A percentile compares a stretch with the other conserved stretches of the same genome.
Evolutionary conservation across 148 eudicot genomes (phyloP).

Genomic region (Camellia lanceoleosa): DNA sequence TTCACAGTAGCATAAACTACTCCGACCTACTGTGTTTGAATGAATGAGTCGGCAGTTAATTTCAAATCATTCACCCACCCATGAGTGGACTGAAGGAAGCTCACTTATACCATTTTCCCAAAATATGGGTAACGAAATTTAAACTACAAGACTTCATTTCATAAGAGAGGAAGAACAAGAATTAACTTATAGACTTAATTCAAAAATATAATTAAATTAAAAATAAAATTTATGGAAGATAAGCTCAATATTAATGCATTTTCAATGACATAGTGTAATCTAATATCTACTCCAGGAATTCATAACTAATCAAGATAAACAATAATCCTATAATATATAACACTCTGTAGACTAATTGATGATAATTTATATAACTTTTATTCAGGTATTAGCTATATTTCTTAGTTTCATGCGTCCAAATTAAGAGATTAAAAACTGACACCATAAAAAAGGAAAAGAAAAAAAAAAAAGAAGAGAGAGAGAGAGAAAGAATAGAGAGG

Average conservation of each 20-base stretch:
- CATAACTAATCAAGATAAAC: not conserved
- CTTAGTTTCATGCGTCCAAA: not conserved
- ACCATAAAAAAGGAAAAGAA: not conserved
- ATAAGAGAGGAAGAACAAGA: not conserved
- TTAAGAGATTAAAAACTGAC: not conserved
- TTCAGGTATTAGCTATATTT: not conserved
- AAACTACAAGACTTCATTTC: not conserved
- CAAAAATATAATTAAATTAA: not conserved
- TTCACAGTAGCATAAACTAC: slow-evolving; percentile 25
- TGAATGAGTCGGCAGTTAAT: slow-evolving; percentile 42
- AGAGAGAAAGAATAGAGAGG: not conserved
- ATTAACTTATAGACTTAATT: not conserved
- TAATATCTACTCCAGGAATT: not conserved
- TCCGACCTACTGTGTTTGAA: slow-evolving; percentile 25
- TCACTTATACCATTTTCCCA: slow-evolving; percentile 15
- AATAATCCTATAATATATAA: not conserved
- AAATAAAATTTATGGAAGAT: not conserved
- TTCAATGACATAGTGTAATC: not conserved
- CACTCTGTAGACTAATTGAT: not conserved
- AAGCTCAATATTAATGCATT: not conserved
- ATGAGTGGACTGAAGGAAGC: slow-evolving; percentile 49
- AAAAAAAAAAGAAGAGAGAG: not conserved
- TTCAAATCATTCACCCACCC: slow-evolving; percentile 28
- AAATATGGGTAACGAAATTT: not conserved
- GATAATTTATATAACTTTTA: not conserved